Evolutionary conservation across 2,329 filamentous ascomycete species (phyloP).

Genomic region (Trichoderma semiorbis): DNA sequence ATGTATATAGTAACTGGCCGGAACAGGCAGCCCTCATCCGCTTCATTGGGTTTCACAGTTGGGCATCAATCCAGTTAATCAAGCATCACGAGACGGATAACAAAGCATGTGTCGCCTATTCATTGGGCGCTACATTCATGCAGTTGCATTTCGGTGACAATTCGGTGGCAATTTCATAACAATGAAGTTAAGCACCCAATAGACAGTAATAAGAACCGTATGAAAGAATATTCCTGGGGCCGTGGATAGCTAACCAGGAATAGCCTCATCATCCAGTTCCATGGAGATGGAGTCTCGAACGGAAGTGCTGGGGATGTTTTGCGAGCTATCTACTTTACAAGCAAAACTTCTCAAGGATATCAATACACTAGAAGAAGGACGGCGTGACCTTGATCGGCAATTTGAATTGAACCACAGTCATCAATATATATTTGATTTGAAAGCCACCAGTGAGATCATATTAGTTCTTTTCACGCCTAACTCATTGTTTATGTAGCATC

Average conservation of each 20-base stretch:
- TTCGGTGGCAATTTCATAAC: not conserved
- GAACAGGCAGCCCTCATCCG: not conserved
- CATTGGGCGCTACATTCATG: not conserved
- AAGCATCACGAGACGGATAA: not conserved
- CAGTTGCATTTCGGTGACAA: not conserved
- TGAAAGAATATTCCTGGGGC: not conserved
- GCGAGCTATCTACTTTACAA: too few species aligned
- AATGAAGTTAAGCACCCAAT: not conserved
- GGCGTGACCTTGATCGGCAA: too few species aligned
- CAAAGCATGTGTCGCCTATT: not conserved
- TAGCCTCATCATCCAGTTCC: not conserved
- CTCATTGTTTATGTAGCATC: too few species aligned
- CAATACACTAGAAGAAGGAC: too few species aligned
- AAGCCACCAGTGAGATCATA: too few species aligned
- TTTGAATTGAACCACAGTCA: too few species aligned
- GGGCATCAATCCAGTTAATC: not conserved
- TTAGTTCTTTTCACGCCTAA: too few species aligned
- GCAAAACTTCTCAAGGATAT: too few species aligned
- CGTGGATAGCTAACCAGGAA: rapidly evolving
- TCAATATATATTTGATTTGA: too few species aligned
- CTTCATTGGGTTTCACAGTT: not conserved
- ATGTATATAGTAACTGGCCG: not conserved
- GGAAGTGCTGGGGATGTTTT: not conserved
- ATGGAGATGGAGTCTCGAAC: not conserved
- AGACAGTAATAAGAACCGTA: not conserved